phyloP scores from a whole-genome alignment of 768 basidiomycete species.

The Suillus variegatus region DNA sequence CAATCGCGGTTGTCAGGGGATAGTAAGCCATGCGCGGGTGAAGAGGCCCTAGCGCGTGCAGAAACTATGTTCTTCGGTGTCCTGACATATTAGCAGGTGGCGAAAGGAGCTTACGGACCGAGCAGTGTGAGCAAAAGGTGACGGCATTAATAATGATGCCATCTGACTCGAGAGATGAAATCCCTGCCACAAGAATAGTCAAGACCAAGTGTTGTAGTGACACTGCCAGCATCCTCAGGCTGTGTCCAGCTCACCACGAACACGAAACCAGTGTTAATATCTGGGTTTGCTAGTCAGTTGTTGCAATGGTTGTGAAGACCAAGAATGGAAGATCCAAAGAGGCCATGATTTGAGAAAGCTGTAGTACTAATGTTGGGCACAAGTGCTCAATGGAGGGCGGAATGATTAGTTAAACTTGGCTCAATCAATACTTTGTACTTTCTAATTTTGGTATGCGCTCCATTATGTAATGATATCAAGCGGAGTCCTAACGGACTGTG shows the following conservation, averaged over 20 bases:
- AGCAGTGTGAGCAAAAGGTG: neutral
- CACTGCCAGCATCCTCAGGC: constrained; percentile 2
- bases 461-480: neutral
- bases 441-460: neutral
- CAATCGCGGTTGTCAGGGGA: neutral
- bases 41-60: neutral
- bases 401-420: neutral
- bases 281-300: neutral
- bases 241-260: neutral
- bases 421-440: neutral
- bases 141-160: neutral
- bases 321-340: neutral
- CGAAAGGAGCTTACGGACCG: neutral
- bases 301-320: neutral
- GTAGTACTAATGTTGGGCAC: neutral
- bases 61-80: neutral
- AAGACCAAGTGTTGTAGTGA: neutral
- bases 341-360: neutral
- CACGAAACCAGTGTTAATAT: constrained; percentile 2
- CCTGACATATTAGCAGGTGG: neutral
- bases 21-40: neutral
- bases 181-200: neutral
- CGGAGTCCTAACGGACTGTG: neutral
- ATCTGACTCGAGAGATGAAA: neutral
- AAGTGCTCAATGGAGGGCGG: neutral